Evolutionary conservation across 371 early-diverging fungal genomes (phyloP).

Genomic region (Mucor mucedo): DNA sequence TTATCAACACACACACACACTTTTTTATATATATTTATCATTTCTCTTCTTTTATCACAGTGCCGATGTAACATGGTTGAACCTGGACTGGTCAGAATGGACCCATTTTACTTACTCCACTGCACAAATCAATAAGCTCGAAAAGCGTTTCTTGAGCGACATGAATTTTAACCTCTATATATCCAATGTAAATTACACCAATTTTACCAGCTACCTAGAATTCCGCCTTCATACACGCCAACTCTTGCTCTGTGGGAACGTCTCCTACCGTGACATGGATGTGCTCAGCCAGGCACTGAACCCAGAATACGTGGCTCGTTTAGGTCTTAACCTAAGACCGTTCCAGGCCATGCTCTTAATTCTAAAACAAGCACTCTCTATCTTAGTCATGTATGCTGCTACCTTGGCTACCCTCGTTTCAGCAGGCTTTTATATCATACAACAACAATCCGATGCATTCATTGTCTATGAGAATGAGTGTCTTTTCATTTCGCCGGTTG

Average conservation of each 20-base stretch:
- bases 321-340: conserved; percentile 47
- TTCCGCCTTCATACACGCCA: conserved; percentile 49
- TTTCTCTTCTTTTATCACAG: no score
- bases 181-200: conserved; percentile 46
- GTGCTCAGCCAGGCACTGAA: conserved; percentile 52
- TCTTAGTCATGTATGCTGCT: conserved; percentile 35
- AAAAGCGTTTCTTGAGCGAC: conserved; percentile 50
- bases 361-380: conserved; percentile 32
- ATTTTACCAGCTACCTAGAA: conserved; percentile 56
- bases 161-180: conserved; percentile 51
- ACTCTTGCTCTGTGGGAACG: conserved; percentile 32
- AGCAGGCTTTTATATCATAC: conserved; percentile 14
- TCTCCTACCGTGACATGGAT: conserved; percentile 57
- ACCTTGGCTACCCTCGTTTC: conserved; percentile 26
- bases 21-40: no score
- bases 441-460: conserved; percentile 6
- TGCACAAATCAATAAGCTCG: conserved; percentile 54
- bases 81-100: conserved; percentile 66
- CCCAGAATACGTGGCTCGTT: conserved; percentile 50
- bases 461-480: no score
- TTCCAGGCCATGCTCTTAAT: conserved; percentile 44
- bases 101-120: conserved; percentile 52
- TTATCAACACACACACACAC: no score
- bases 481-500: no score
- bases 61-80: conserved; percentile 61